Evolutionary conservation across 352 stramenopile species (phyloP), one percentile per base, ranked within the genome.

Genomic region (Aphanomyces euteiches): DNA sequence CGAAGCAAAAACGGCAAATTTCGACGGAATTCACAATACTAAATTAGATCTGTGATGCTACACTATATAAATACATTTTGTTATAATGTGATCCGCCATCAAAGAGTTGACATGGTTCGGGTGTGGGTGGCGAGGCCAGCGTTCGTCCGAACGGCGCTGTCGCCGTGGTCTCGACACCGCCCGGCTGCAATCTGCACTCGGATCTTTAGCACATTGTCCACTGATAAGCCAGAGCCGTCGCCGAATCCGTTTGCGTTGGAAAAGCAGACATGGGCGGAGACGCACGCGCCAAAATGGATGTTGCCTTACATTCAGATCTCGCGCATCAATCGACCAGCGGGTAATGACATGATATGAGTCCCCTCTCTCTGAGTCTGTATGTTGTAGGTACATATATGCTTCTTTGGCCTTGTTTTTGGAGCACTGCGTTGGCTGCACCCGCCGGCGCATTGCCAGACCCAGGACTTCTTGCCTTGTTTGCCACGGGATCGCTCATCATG

Each of bases 381-480:
- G 36, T 48, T n/a, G 39, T 38, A 75, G 85, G 82, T 34, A 99
- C 97, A 10, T 97, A 97, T 73, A 94, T 99, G 73, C 80, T 99
- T 58, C 78, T 99, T 38, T 98, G 96, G 86, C 97, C 97, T 5
- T 98, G 96, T 74, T 96, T 96, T 63, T 99, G 96, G 96, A 98
- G 94, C 66, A 98, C 98, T 5, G 95, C 96, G 6, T 79, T 99
- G 63, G 96, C 96, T 8, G 88, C 92, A 2, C 88, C 89, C 0
- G 72, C 79, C 0, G 83, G 88, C n/a, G 69, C 84, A 34, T 72
- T 97, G 0, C 92, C 93, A 0, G 88, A 98, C 66, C 43, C 90
- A 45, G 74, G 78, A 43, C 80, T 97, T 53, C 77, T 98, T 56
- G 79, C 83, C 45, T 77, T 93, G 5, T 95, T 95, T 67, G 89